Conservation (phyloP, 148 eudicot genomes). For the Rhododendron henanense region DNA sequence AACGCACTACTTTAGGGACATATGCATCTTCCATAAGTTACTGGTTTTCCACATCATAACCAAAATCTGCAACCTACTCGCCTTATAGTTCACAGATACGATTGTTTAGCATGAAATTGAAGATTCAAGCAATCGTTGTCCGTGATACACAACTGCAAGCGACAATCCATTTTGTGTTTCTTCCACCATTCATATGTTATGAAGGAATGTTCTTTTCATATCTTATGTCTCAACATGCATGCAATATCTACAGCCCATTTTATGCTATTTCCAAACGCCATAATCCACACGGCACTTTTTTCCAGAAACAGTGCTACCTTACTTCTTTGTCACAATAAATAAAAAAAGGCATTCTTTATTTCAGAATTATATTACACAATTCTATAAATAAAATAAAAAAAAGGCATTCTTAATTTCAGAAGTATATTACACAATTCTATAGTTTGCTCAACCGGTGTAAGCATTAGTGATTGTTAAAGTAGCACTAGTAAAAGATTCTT, state of each 20-base stretch:
- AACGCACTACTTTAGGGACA: neutral
- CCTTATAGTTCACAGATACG: neutral
- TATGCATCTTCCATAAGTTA: neutral
- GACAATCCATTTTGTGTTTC: neutral
- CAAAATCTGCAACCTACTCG: conserved; percentile 1
- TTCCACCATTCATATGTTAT: neutral
- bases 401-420: neutral
- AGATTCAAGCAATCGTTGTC: neutral
- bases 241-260: neutral
- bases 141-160: neutral
- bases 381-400: neutral
- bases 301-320: neutral
- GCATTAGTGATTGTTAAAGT: neutral
- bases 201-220: neutral
- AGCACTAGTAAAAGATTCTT: neutral
- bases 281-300: neutral
- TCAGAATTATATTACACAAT: neutral
- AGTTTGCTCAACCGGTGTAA: neutral
- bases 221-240: neutral
- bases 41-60: neutral
- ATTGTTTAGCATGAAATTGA: neutral
- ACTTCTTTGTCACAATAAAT: neutral
- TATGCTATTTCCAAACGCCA: neutral
- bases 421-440: neutral
- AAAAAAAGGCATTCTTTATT: neutral